Conservation (phyloP, 441 rosid species). For the Gossypium gossypioides region DNA sequence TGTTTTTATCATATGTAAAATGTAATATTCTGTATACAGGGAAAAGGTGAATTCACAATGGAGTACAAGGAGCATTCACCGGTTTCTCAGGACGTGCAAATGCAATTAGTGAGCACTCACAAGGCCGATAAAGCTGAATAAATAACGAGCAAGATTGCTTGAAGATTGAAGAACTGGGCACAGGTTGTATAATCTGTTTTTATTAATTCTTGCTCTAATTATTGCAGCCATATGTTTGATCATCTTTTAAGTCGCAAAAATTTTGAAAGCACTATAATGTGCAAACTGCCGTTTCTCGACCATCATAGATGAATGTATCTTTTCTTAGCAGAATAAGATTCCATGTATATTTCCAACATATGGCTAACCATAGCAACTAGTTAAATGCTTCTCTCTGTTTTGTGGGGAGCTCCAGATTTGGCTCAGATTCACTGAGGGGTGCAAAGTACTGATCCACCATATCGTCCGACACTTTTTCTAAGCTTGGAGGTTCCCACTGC, state of each 20-base stretch:
- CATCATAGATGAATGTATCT: background rate
- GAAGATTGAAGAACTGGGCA: background rate
- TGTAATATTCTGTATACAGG: slow-evolving; percentile 27
- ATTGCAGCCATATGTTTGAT: background rate
- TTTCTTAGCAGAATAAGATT: background rate
- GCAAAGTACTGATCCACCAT: slow-evolving; percentile 77
- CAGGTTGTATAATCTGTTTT: background rate
- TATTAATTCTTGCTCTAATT: background rate
- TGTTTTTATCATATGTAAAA: background rate
- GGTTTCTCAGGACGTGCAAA: slow-evolving; percentile 81
- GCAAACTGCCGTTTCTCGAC: background rate
- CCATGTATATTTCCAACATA: background rate
- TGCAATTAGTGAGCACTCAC: slow-evolving; percentile 66
- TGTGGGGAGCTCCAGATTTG: slow-evolving; percentile 68
- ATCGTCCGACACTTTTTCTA: slow-evolving; percentile 62
- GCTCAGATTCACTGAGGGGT: slow-evolving; percentile 47
- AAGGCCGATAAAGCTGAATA: slow-evolving; percentile 50
- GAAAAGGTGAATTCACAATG: slow-evolving; percentile 97
- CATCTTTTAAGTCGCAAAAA: background rate
- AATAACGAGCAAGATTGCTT: slow-evolving; percentile 10
- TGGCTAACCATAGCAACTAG: slow-evolving; percentile 14
- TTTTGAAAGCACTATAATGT: background rate
- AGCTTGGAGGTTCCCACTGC: slow-evolving; percentile 80
- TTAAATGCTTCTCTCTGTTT: slow-evolving; percentile 70
- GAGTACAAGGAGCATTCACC: slow-evolving; percentile 89